These are phyloP conservation scores for Exophiala sp. DNA, from an alignment of 2,329 filamentous ascomycete genomes.

Conservation along the genomic window DNA sequence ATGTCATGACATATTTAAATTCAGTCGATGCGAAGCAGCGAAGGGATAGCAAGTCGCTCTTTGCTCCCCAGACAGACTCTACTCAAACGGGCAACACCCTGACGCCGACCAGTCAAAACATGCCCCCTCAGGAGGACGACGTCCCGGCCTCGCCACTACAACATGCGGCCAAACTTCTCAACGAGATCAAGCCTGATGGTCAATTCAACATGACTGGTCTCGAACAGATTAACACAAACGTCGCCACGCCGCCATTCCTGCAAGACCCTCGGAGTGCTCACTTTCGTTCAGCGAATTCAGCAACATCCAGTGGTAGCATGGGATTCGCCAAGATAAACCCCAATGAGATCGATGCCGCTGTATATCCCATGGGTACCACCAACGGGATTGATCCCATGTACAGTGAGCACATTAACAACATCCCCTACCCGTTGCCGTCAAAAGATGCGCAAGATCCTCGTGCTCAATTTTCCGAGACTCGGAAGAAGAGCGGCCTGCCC, in stretches of 20 bases:
- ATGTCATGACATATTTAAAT: constrained; percentile 63
- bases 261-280: constrained; percentile 45
- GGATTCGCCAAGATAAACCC: constrained; percentile 45
- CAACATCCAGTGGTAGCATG: constrained; percentile 47
- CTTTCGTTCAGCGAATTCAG: constrained; percentile 41
- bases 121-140: constrained; percentile 51
- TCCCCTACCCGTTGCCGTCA: constrained; percentile 69
- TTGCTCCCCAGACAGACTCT: constrained; percentile 40
- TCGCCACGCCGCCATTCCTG: constrained; percentile 9
- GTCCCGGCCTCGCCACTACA: constrained; percentile 60
- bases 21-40: constrained; percentile 59
- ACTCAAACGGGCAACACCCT: constrained; percentile 38
- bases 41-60: constrained; percentile 51
- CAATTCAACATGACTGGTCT: constrained; percentile 59
- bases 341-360: constrained; percentile 61
- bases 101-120: constrained; percentile 41
- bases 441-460: constrained; percentile 36
- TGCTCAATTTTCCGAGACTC: constrained; percentile 44
- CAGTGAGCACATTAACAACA: constrained; percentile 88
- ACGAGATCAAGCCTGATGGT: constrained; percentile 59
- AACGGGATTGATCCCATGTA: constrained; percentile 94
- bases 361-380: constrained; percentile 85
- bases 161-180: constrained; percentile 60
- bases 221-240: constrained; percentile 53
- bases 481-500: constrained; percentile 56